Evolutionary conservation across 225 moss, liverwort and hornwort genomes (phyloP), one percentile per base, ranked within the genome.

Genomic region (Polytrichum formosum): DNA sequence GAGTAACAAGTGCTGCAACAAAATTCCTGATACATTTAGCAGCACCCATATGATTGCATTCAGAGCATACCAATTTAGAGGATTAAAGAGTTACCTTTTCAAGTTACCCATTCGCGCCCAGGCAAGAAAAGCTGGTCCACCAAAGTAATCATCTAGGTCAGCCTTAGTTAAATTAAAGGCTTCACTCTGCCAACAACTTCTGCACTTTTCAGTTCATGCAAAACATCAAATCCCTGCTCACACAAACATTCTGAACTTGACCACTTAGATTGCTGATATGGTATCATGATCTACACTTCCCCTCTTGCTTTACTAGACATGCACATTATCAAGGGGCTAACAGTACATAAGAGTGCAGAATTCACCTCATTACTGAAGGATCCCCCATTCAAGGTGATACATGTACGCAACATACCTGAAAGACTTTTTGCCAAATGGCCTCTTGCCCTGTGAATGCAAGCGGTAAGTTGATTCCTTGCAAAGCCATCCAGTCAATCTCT

Each of bases 401-500:
- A 46, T 16, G 46, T 69, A 73, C 63, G 53, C 67, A 81, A 70
- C 74, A 64, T 63, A 93, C 96, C 90, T 91, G 90, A 67, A 93
- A 96, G 37, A 96, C 90, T 73, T 83, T 84, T 75, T 90, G 93
- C 93, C 93, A 96, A 67, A 96, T 81, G 63, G 90, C 81, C 89
- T 96, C 96, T 82, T 93, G 93, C 54, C 93, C 90, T 55, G 93
- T 93, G 73, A 90, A 93, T 66, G 93, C 96, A 53, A 96, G 89
- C 37, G 91, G 91, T 53, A 93, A 82, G 72, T 96, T 93, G 78
- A 96, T 82, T 58, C 96, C 93, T 87, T 93, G 96, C 79, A 96
- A 87, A 22, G 90, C 96, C 96, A 96, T 96, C 93, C 93, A 96
- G 29, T 96, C 93, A 63, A 96, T 93, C 75, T 96, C 96, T 75